A percentile compares a stretch with the other conserved stretches of the same genome.
These are phyloP conservation scores for Diaporthe caulivora DNA, from an alignment of 2,329 filamentous ascomycete genomes.

Conservation along the genomic window DNA sequence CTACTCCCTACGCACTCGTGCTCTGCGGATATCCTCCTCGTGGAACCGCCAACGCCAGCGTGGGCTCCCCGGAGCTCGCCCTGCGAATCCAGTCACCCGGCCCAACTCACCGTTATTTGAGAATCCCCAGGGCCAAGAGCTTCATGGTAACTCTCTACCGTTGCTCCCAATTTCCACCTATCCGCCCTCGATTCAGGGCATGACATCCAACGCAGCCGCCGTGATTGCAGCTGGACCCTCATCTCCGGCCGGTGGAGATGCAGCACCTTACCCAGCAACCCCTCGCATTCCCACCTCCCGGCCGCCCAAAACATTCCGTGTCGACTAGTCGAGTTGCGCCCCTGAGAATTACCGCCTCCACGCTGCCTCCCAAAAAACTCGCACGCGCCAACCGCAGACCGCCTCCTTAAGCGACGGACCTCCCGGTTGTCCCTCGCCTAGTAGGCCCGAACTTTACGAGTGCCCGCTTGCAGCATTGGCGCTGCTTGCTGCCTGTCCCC, in stretches of 20 bases:
- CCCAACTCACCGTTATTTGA: conserved; percentile 24
- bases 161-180: conserved; percentile 26
- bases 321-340: conserved; percentile 18
- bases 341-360: conserved; percentile 31
- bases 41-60: conserved; percentile 5
- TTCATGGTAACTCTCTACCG: conserved; percentile 8
- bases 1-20: background rate
- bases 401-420: conserved; percentile 17
- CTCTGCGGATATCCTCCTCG: conserved; percentile 2
- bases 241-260: conserved; percentile 39
- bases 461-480: conserved; percentile 5
- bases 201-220: conserved; percentile 31
- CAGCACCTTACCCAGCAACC: conserved; percentile 12
- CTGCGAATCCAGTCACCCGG: conserved; percentile 10
- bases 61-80: background rate
- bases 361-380: background rate
- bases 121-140: conserved; percentile 23
- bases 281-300: conserved; percentile 1
- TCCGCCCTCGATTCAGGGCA: conserved; percentile 16
- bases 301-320: conserved; percentile 10
- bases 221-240: conserved; percentile 35
- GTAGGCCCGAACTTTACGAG: background rate
- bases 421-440: background rate
- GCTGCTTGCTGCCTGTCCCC: background rate
- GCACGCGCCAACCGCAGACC: conserved; percentile 16